phyloP scores from a whole-genome alignment of 345 rosid genomes.

The Populus pruinosa region DNA sequence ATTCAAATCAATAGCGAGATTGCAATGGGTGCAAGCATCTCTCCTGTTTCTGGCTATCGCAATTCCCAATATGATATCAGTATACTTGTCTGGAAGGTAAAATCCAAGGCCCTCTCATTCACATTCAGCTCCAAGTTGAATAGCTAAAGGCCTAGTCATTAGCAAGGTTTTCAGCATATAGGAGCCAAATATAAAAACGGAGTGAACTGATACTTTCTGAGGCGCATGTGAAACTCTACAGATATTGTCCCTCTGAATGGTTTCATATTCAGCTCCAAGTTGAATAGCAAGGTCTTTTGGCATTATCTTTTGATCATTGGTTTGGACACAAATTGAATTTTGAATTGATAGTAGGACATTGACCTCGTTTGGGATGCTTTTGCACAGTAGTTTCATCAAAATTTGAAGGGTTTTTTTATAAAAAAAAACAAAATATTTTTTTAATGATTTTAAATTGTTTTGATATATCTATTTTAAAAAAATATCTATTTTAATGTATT shows the following conservation, averaged over 20 bases:
- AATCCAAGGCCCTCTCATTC: neutral
- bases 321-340: neutral
- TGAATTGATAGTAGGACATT: neutral
- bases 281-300: neutral
- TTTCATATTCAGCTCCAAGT: neutral
- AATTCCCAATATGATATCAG: conserved; percentile 81
- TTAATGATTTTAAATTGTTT: no score
- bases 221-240: neutral
- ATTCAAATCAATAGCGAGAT: conserved; percentile 88
- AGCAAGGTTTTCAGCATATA: neutral
- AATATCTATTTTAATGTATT: no score
- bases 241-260: neutral
- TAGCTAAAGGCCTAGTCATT: neutral
- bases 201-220: no score
- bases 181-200: neutral
- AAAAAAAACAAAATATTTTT: no score
- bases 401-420: no score
- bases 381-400: no score
- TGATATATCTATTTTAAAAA: no score
- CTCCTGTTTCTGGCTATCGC: conserved; percentile 65
- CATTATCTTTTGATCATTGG: neutral
- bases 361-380: neutral
- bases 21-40: conserved; percentile 99
- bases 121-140: neutral
- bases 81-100: conserved; percentile 95